These are phyloP conservation scores for Termitomyces eurrhizus DNA, from an alignment of 768 basidiomycete species.

Conservation along the genomic window DNA sequence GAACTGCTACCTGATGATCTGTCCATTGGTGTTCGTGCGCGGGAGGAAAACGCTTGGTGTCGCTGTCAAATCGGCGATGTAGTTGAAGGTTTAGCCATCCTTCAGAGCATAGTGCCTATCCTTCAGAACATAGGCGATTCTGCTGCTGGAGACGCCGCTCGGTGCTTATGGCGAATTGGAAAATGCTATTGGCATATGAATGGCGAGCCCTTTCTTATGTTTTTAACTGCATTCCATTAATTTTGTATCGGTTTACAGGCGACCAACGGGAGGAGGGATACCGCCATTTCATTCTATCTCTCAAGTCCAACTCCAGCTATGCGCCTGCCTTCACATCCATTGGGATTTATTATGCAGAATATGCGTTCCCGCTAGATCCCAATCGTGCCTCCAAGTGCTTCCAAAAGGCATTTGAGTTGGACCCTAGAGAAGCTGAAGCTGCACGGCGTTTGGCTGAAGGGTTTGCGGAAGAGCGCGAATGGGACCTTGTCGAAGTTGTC, in stretches of 20 bases:
- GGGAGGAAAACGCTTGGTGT: conserved; percentile 89
- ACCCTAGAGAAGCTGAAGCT: conserved; percentile 82
- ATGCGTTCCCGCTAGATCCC: conserved; percentile 68
- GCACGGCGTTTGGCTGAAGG: conserved; percentile 81
- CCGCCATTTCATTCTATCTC: conserved; percentile 70
- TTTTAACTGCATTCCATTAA: background rate
- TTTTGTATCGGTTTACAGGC: conserved; percentile 27
- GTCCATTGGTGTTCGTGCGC: conserved; percentile 53
- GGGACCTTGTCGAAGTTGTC: conserved; percentile 95
- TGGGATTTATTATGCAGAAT: conserved; percentile 83
- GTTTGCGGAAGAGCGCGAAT: conserved; percentile 90
- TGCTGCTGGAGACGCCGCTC: conserved; percentile 58
- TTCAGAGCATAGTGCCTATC: conserved; percentile 44
- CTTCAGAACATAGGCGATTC: conserved; percentile 44
- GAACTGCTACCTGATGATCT: conserved; percentile 42
- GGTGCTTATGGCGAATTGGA: conserved; percentile 85
- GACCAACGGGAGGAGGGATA: conserved; percentile 63
- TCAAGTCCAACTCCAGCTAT: conserved; percentile 71
- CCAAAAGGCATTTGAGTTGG: conserved; percentile 97
- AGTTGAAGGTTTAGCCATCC: conserved; percentile 40
- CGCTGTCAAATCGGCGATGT: conserved; percentile 46
- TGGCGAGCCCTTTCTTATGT: conserved; percentile 39
- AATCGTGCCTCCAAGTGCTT: conserved; percentile 91
- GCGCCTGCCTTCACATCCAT: conserved; percentile 94
- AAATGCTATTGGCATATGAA: conserved; percentile 67